Evolutionary conservation across 345 rosid genomes (phyloP), one percentile per base, ranked within the genome.

Genomic region (Eucalyptus curtisii): DNA sequence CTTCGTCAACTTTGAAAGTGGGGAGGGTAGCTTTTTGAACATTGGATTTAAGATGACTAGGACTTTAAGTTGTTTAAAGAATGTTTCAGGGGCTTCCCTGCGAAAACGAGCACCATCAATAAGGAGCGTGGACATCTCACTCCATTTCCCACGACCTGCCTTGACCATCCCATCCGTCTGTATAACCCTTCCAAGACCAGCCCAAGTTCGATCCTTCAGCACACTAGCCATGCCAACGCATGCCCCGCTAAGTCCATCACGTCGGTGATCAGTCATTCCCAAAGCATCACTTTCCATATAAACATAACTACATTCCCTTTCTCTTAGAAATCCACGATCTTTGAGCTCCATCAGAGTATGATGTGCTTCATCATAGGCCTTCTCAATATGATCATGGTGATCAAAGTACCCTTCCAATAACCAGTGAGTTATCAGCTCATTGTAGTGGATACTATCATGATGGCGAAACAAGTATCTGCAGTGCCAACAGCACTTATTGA

Each of bases 321-420:
- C 93, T 92, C 91, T 93, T 15, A 96, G 89, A 61, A 94, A 64
- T 53, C 93, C 92, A 48, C 92, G 90, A 68, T 89, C 89, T 49
- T 89, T 91, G 85, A 96, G 94, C 90, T 93, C 89, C 93, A 93
- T 95, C 89, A 96, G 87, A 87, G 93, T 90, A 8, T 8, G 0
- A 82, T 95, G 95, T 27, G 95, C 97, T 2, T 90, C 86, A 24
- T 90, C 88, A 85, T 94, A 95, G 9, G 95, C 94, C 86, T 76
- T 91, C 92, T 92, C 92, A 16, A 95, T 87, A 40, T 89, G 85
- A 88, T 90, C 91, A 49, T 87, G 33, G 47, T 91, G 84, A 6
- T 91, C 95, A 66, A 95, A 94, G 82, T 88, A 94, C 79, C 97
- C 96, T 92, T 96, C 96, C 88, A 96, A 90, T n/a, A 95, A 92